Base-by-base conservation (phyloP, 1,284 basidiomycete genomes). In the Fomes fomentarius region DNA sequence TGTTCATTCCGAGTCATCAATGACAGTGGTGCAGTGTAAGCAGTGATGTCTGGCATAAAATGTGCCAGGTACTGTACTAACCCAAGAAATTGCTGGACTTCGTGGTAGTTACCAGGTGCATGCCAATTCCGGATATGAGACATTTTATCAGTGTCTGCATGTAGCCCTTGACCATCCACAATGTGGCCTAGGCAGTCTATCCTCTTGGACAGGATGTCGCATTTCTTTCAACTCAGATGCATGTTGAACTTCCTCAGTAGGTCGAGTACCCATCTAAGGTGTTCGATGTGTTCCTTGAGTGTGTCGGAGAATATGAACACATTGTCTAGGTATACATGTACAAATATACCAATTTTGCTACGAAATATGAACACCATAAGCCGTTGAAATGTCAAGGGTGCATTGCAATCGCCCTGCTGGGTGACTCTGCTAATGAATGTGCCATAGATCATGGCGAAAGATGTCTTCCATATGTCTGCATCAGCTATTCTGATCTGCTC, bases 71-170 rank as follows among this genome's bases (percentile, higher is more conserved):
- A 79, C 21, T 76, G 65, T 0, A 78, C 66, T 0, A 75, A 57
- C 1, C 75, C 77, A 0, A 79, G 51, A 39, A 78, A 79, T 11
- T 64, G 53, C 38, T 73, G 72, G 0, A 80, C 62, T 14, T 76
- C 71, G n/a, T 74, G 64, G 30, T 67, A 70, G 4, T 59, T 63
- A 0, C 61, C 39, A 0, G 73, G 76, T 0, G 47, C 51, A 9
- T 46, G 51, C 66, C 66, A 71, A 1, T 59, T 33, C 0, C 47
- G 17, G 11, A 70, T 54, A 5, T 35, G 12, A 1, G 47, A 47
- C 66, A 71, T 64, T 41, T 72, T 70, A 33, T 69, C 64, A 0
- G 33, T 10, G 26, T 69, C 62, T 0, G 66, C 65, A 44, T 70
- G 64, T 0, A 74, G 44, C 0, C 74, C 69, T 0, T 56, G 15